Conservation (phyloP, 345 rosid genomes). For the Camelina laxa region DNA sequence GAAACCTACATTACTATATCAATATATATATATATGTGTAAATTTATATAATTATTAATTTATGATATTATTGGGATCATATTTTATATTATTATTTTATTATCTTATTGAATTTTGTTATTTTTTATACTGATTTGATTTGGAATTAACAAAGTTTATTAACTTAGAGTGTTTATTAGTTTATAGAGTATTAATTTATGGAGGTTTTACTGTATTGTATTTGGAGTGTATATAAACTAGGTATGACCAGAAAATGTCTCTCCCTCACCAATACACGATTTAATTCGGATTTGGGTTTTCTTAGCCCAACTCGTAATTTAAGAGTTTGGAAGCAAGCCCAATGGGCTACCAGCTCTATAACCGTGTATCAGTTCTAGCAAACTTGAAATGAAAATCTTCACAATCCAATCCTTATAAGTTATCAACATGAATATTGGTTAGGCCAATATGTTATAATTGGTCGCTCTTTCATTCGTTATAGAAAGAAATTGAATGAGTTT, state of each 20-base stretch:
- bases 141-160: no score
- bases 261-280: neutral
- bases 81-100: no score
- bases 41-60: no score
- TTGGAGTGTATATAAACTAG: no score
- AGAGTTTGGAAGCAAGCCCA: neutral
- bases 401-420: neutral
- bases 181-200: no score
- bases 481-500: neutral
- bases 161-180: no score
- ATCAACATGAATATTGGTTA: neutral
- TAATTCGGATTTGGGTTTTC: neutral
- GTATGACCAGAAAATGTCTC: neutral
- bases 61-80: no score
- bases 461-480: neutral
- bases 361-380: neutral
- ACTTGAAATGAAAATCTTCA: slow-evolving; percentile 22
- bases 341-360: neutral
- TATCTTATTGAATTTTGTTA: no score
- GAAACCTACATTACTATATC: no score
- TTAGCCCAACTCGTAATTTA: neutral
- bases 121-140: no score
- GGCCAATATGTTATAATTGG: neutral
- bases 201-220: no score
- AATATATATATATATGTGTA: no score